Evolutionary conservation across 768 basidiomycete species (phyloP).

Genomic region (Suillus decipiens): DNA sequence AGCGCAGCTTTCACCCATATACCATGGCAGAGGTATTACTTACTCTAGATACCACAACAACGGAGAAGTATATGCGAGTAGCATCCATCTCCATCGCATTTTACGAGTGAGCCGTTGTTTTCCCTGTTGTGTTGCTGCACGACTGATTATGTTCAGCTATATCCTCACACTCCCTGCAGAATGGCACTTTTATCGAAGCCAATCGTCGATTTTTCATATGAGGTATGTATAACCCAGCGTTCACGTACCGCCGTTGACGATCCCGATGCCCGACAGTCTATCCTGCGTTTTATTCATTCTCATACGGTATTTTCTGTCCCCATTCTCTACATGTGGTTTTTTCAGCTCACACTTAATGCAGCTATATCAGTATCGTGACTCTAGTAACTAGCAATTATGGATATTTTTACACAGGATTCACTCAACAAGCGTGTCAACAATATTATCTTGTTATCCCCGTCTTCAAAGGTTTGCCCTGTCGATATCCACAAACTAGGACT

Average conservation of each 20-base stretch:
- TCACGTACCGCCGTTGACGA: not conserved
- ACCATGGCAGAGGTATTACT: not conserved
- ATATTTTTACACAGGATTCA: not conserved
- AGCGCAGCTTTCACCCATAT: not conserved
- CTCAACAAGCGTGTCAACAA: not conserved
- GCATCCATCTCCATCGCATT: slow-evolving; percentile 39
- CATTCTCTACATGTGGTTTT: not conserved
- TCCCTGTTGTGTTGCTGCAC: not conserved
- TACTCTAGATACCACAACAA: not conserved
- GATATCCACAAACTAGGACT: not conserved
- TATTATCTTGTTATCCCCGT: not conserved
- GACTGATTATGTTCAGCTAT: slow-evolving; percentile 22
- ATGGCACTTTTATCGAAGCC: slow-evolving; percentile 34
- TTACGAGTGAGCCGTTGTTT: slow-evolving; percentile 37
- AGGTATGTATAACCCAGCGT: not conserved
- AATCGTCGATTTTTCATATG: slow-evolving; percentile 12
- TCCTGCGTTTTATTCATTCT: not conserved
- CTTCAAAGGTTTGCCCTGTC: not conserved
- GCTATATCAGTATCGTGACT: not conserved
- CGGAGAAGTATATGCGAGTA: slow-evolving; percentile 37
- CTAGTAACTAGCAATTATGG: not conserved
- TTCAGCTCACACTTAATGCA: not conserved
- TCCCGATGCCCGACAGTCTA: not conserved
- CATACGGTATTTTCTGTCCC: not conserved
- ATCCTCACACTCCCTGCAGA: slow-evolving; percentile 35